A percentile compares a stretch with the other conserved stretches of the same genome.
These are phyloP conservation scores for Colletotrichum lindemuthianum DNA, from an alignment of 2,329 filamentous ascomycete genomes.

Conservation along the genomic window DNA sequence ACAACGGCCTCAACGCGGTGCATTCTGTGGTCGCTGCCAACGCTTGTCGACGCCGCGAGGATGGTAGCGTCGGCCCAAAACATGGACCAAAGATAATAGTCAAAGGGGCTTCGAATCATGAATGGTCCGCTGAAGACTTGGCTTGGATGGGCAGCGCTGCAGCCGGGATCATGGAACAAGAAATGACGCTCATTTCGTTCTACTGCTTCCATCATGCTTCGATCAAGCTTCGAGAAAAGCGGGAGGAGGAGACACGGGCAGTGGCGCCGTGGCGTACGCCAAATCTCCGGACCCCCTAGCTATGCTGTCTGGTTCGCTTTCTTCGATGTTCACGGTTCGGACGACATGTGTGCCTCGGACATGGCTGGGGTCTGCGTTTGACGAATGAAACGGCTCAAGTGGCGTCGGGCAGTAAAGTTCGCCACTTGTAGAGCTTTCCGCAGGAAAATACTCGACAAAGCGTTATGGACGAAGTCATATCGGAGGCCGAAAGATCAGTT, in stretches of 20 bases:
- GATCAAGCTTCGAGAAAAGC: constrained; percentile 25
- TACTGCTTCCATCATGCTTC: constrained; percentile 26
- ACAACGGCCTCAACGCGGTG: too few relatives aligned
- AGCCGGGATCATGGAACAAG: constrained; percentile 12
- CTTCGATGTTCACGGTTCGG: not conserved
- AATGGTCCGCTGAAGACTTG: too few relatives aligned
- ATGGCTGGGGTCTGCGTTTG: not conserved
- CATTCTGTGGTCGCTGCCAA: too few relatives aligned
- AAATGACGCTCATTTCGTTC: constrained; percentile 27
- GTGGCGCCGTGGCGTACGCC: not conserved
- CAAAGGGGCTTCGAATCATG: constrained; percentile 10
- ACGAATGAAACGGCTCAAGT: constrained; percentile 4
- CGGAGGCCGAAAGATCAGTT: not conserved
- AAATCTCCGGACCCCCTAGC: not conserved
- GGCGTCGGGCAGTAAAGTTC: constrained; percentile 9
- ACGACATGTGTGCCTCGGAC: not conserved
- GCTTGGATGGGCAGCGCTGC: not conserved
- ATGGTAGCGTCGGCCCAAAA: too few relatives aligned
- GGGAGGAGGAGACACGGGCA: constrained; percentile 11
- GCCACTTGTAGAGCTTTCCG: constrained; percentile 7
- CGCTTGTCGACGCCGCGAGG: too few relatives aligned
- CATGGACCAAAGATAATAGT: not conserved
- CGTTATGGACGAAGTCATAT: constrained; percentile 14
- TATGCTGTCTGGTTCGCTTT: too few relatives aligned
- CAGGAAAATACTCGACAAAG: not conserved